Evolutionary conservation across 2,329 filamentous ascomycete genomes (phyloP), one percentile per base, ranked within the genome.

Genomic region (Colletotrichum somersetense): DNA sequence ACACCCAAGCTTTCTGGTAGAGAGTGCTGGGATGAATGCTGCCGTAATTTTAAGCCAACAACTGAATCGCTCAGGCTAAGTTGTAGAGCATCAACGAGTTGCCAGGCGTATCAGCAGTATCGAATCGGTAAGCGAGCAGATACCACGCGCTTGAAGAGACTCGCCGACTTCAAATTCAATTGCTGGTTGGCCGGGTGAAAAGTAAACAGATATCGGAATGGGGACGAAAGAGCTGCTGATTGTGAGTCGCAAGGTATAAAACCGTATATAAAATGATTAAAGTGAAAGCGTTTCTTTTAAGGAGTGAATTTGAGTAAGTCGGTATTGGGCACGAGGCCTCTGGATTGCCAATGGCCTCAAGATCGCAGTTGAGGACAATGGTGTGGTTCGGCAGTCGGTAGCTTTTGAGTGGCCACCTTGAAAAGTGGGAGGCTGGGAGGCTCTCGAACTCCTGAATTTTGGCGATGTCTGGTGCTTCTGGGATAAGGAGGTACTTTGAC

Each of bases 401-500:
- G 68, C 30, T 30, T 30, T 70, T 55, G 66, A 65, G 64, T 74
- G 66, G 72, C 61, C 70, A 73, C 62, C 50, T 70, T 30, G 64
- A 72, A 74, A 74, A 74, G 64, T 66, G 62, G 67, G 73, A 74
- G 73, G 73, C 65, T 74, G 73, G 73, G 73, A 53, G 61, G 38
- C 71, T 73, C 53, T 46, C 48, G 57, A 61, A 64, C 63, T 66
- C 71, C 62, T 72, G 52, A 42, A 66, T 44, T 16, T 35, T 50
- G 64, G 76, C 73, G 63, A 68, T 58, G 38, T 53, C 46, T 58
- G 62, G 75, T 77, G 75, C 71, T 57, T 2, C 6, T 6, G 42
- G 67, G 77, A 66, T 79, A 76, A 59, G 3, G n/a, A 38, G 62
- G 6, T 59, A 78, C 77, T 57, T 68, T 20, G 12, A 11, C 35